A percentile compares a stretch with the other conserved stretches of the same genome.
phyloP scores from a whole-genome alignment of 768 basidiomycete genomes.

The Russula griseocarnosa region DNA sequence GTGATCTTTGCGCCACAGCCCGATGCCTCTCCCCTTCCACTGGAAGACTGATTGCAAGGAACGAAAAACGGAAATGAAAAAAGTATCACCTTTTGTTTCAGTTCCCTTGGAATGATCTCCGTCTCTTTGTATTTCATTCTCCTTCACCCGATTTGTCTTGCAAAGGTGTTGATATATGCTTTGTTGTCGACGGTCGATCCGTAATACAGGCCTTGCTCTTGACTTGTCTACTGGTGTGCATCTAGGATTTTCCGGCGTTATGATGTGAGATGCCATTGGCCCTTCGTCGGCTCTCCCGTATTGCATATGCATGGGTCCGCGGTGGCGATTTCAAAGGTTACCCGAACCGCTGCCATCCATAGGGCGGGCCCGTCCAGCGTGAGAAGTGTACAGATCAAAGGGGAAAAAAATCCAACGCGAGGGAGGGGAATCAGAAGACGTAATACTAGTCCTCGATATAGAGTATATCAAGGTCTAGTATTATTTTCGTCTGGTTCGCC shows the following conservation, averaged over 20 bases:
- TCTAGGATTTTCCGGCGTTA: no score
- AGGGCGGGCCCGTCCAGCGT: no score
- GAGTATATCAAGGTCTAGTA: no score
- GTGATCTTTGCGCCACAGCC: conserved; percentile 83
- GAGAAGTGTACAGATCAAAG: no score
- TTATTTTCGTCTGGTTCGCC: no score
- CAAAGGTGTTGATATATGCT: background rate
- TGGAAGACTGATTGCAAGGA: conserved; percentile 26
- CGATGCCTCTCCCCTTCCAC: conserved; percentile 71
- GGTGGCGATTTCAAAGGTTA: no score
- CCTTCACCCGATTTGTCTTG: background rate
- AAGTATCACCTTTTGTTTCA: conserved; percentile 6
- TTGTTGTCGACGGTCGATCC: background rate
- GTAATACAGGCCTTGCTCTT: conserved; percentile 1
- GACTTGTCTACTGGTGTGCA: background rate
- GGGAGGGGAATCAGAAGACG: no score
- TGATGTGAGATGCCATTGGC: background rate
- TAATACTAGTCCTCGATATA: no score
- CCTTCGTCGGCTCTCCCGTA: no score
- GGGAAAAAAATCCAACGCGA: no score
- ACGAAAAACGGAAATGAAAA: background rate
- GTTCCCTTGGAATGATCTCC: background rate
- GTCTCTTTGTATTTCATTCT: background rate
- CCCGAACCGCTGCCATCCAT: no score
- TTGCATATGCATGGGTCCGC: no score